These are phyloP conservation scores for Actinomucor elegans DNA, from an alignment of 371 early-diverging fungal genomes.

Conservation along the genomic window DNA sequence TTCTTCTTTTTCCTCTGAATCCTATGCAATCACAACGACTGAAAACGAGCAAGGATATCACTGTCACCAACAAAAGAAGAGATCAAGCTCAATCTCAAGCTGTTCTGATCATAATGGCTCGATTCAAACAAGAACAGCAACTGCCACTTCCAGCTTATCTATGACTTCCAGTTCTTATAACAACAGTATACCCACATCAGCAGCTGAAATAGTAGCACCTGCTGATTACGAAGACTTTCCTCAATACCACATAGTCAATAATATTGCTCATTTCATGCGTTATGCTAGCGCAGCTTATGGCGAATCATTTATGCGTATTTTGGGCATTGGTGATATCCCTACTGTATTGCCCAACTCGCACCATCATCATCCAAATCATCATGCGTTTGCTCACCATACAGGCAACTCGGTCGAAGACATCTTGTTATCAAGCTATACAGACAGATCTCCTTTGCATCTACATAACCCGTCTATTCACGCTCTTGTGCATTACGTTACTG, in stretches of 20 bases:
- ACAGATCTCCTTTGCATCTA: slow-evolving; percentile 29
- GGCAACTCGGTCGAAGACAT: slow-evolving; percentile 68
- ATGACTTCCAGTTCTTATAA: slow-evolving; percentile 2
- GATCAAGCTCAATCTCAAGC: neutral
- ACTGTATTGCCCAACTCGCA: slow-evolving; percentile 43
- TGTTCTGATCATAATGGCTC: neutral
- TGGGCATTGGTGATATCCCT: slow-evolving; percentile 71
- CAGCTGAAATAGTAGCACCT: too few species aligned
- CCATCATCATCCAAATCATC: slow-evolving; percentile 63
- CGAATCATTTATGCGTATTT: slow-evolving; percentile 78
- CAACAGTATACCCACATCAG: neutral
- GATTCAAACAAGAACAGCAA: neutral
- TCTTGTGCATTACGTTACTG: slow-evolving; percentile 81
- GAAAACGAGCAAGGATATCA: slow-evolving; percentile 2
- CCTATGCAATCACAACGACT: too few species aligned
- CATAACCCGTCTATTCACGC: slow-evolving; percentile 69
- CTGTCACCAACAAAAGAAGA: neutral
- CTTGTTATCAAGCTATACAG: slow-evolving; percentile 66
- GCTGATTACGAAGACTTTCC: too few species aligned
- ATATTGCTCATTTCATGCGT: slow-evolving; percentile 76
- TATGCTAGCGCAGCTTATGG: slow-evolving; percentile 85
- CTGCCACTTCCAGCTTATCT: neutral
- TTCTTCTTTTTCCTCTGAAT: too few species aligned
- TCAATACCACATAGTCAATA: slow-evolving; percentile 60
- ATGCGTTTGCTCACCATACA: slow-evolving; percentile 74